Evolutionary conservation across 2,329 filamentous ascomycete genomes (phyloP), one percentile per base, ranked within the genome.

Genomic region (Colletotrichum chlorophyti): DNA sequence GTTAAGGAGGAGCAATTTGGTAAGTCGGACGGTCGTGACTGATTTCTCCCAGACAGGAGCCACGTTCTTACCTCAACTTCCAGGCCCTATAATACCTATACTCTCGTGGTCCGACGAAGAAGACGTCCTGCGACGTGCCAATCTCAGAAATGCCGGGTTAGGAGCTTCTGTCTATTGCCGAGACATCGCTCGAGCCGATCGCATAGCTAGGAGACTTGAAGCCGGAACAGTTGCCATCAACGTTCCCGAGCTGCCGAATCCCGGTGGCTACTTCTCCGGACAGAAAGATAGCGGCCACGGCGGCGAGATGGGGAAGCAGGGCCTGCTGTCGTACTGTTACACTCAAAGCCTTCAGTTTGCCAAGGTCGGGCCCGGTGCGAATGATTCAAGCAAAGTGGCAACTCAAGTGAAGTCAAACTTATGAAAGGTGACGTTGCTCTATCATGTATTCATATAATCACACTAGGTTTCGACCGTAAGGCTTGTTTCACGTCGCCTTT

Each of bases 181-280:
- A 14, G 83, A 89, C 55, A 53, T 83, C 1, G 71, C 70, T 1
- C 72, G 76, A 4, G 85, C 83, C 0, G 75, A 77, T 27, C 71
- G 73, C 4, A 80, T 89, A 37, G 85, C 82, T 0, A 68, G 77
- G 24, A 75, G 79, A 42, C 68, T 89, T 10, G 79, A 86, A 64
- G 79, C 82, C 0, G 86, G 86, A 0, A 80, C 73, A 10, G 81
- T 89, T 1, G 88, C 83, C 79, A 80, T 88, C 63, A 88, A 89
- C 69, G 46, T 46, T 42, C 66, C 67, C 32, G 69, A 70, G 60
- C 45, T 66, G 17, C 71, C 71, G 8, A 66, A 73, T 35, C 67
- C 65, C 24, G 69, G 64, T 0, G 70, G 62, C 6, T 73, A 64
- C 49, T 70, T 73, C 49, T 62, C 65, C 19, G 70, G 70, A 11